These are phyloP conservation scores for Tolypocladium endophyticum DNA, from an alignment of 2,329 filamentous ascomycete genomes.

Conservation along the genomic window DNA sequence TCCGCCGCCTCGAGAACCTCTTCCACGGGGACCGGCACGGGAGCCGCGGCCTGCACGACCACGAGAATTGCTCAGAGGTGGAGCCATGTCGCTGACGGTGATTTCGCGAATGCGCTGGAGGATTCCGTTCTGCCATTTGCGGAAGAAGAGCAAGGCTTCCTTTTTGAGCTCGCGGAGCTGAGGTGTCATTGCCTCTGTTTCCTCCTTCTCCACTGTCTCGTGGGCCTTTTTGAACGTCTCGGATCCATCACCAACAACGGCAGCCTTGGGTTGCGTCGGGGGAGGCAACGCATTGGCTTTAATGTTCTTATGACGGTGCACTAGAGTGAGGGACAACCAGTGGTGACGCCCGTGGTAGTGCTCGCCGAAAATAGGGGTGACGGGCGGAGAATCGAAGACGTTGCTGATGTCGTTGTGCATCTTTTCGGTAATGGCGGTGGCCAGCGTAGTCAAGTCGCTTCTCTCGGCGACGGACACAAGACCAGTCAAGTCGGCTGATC, in stretches of 20 bases:
- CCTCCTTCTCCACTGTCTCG: constrained; percentile 19
- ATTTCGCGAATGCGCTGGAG: constrained; percentile 62
- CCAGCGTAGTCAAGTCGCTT: constrained; percentile 39
- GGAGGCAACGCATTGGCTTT: constrained; percentile 11
- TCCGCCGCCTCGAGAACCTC: constrained; percentile 18
- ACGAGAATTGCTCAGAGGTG: constrained; percentile 11
- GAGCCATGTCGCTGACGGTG: constrained; percentile 33
- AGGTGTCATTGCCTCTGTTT: constrained; percentile 25
- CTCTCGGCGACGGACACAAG: constrained; percentile 37
- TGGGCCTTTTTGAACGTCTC: constrained; percentile 15
- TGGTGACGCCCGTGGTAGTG: constrained; percentile 19
- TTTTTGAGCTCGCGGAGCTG: constrained; percentile 56
- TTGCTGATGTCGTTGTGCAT: constrained; percentile 42
- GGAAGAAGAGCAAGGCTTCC: constrained; percentile 60
- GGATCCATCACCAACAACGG: constrained; percentile 3
- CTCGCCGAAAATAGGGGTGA: constrained; percentile 18
- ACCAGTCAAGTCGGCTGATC: constrained; percentile 40
- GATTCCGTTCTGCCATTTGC: constrained; percentile 68
- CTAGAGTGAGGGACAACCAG: constrained; percentile 24
- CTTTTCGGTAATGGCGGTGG: constrained; percentile 41
- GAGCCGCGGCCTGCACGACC: constrained; percentile 23
- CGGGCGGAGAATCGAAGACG: constrained; percentile 38
- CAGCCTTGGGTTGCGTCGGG: constrained; percentile 1
- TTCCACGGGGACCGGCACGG: constrained; percentile 12
- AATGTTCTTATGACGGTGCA: constrained; percentile 8